A percentile compares a stretch with the other conserved stretches of the same genome.
Conservation (phyloP, 2,329 filamentous ascomycete genomes). For the Colletotrichum zoysiae region DNA sequence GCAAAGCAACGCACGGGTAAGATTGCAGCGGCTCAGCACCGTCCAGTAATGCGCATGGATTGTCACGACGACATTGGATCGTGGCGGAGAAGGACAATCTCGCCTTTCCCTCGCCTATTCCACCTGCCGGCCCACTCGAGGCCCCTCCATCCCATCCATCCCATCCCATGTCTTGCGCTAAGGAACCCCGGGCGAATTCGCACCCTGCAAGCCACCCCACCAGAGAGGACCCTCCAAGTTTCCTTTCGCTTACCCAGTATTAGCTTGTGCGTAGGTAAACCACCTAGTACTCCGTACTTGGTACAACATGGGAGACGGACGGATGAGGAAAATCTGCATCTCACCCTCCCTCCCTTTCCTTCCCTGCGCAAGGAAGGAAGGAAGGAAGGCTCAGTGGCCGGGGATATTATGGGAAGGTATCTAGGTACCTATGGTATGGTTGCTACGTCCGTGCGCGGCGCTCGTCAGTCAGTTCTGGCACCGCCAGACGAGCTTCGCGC, state of each 20-base stretch:
- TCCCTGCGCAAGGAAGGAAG: too few species aligned
- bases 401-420: not conserved
- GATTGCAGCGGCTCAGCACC: conserved; percentile 33
- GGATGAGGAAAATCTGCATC: conserved; percentile 14
- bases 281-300: too few species aligned
- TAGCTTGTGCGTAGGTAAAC: too few species aligned
- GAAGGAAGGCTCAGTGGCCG: conserved; percentile 24
- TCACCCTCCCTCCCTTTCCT: not conserved
- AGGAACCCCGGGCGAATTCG: conserved; percentile 18
- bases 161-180: conserved; percentile 38
- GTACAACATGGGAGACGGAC: not conserved
- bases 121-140: conserved; percentile 34
- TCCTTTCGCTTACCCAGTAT: not conserved
- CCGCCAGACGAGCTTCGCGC: conserved; percentile 17
- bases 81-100: conserved; percentile 39
- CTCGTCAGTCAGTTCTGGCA: conserved; percentile 31
- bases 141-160: conserved; percentile 17
- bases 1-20: conserved; percentile 35
- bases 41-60: conserved; percentile 29
- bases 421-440: not conserved
- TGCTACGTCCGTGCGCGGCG: conserved; percentile 35
- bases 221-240: conserved; percentile 13
- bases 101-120: conserved; percentile 39
- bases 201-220: conserved; percentile 19
- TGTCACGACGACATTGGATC: conserved; percentile 39